These are phyloP conservation scores for Pleurotus cornucopiae DNA, from an alignment of 768 basidiomycete genomes.

Conservation along the genomic window DNA sequence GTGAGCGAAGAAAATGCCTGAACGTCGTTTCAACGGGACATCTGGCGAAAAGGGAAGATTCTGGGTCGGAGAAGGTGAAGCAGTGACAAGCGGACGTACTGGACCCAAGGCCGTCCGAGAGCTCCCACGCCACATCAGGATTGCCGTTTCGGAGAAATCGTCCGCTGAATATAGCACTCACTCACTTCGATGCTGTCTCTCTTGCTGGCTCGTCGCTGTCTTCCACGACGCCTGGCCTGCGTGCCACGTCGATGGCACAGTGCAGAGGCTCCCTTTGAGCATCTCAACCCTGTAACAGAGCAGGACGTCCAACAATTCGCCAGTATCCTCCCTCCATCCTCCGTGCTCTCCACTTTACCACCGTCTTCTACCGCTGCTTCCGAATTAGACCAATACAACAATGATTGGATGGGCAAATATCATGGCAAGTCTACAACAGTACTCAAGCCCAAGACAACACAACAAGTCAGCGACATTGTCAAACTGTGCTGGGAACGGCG, in stretches of 20 bases:
- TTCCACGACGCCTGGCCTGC: slow-evolving; percentile 14
- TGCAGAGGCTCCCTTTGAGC: slow-evolving; percentile 20
- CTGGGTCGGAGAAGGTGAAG: not conserved
- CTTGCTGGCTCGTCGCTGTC: slow-evolving; percentile 12
- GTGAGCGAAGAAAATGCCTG: not conserved
- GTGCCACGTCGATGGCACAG: slow-evolving; percentile 16
- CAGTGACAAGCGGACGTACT: no score
- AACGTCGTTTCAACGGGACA: not conserved
- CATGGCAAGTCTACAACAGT: slow-evolving; percentile 81
- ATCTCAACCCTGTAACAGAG: slow-evolving; percentile 45
- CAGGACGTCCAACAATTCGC: slow-evolving; percentile 66
- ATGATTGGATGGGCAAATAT: slow-evolving; percentile 97
- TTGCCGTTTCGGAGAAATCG: no score
- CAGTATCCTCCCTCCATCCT: slow-evolving; percentile 55
- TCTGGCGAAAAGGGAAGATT: not conserved
- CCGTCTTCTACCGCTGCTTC: slow-evolving; percentile 41
- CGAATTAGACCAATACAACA: slow-evolving; percentile 78
- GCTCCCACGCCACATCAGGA: no score
- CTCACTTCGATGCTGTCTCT: not conserved
- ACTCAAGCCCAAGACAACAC: slow-evolving; percentile 81
- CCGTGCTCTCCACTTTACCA: slow-evolving; percentile 66
- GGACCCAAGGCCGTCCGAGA: no score
- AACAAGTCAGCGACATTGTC: slow-evolving; percentile 86
- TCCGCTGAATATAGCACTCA: no score
- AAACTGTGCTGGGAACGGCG: slow-evolving; percentile 78